Conservation (phyloP, 352 stramenopile genomes). For the Globisporangium radiosum region DNA sequence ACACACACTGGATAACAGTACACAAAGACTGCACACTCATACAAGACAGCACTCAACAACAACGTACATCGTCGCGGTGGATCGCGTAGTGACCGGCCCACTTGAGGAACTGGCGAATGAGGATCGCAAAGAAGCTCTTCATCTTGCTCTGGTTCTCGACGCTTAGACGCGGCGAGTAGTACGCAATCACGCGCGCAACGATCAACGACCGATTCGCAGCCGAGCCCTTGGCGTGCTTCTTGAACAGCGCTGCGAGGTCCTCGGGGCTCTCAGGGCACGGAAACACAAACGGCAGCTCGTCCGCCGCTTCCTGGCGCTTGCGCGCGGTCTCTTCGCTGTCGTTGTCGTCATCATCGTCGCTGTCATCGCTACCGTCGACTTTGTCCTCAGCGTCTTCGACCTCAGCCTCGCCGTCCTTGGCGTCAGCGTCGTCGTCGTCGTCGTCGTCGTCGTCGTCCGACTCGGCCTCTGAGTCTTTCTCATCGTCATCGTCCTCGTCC, state of each 20-base stretch:
- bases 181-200: constrained; percentile 89
- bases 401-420: constrained; percentile 51
- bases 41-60: background rate
- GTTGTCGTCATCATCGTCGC: constrained; percentile 27
- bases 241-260: constrained; percentile 87
- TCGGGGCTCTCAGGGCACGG: constrained; percentile 90
- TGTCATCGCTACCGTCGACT: background rate
- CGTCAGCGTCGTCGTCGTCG: constrained; percentile 36
- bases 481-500: constrained; percentile 30
- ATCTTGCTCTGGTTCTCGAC: constrained; percentile 93
- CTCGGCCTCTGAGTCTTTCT: constrained; percentile 60
- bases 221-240: constrained; percentile 78
- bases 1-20: constrained; percentile 18
- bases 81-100: constrained; percentile 75
- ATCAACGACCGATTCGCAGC: constrained; percentile 74
- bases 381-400: constrained; percentile 83
- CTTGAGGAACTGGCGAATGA: constrained; percentile 91
- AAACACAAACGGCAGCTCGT: constrained; percentile 94
- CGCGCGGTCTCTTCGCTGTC: constrained; percentile 43
- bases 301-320: constrained; percentile 35
- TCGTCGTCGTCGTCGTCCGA: constrained; percentile 58
- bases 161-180: constrained; percentile 92
- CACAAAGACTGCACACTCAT: background rate
- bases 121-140: constrained; percentile 95
- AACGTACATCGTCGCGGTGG: constrained; percentile 58